These are phyloP conservation scores for Aureobasidium pullulans DNA, from an alignment of 2,329 filamentous ascomycete genomes.

Conservation along the genomic window DNA sequence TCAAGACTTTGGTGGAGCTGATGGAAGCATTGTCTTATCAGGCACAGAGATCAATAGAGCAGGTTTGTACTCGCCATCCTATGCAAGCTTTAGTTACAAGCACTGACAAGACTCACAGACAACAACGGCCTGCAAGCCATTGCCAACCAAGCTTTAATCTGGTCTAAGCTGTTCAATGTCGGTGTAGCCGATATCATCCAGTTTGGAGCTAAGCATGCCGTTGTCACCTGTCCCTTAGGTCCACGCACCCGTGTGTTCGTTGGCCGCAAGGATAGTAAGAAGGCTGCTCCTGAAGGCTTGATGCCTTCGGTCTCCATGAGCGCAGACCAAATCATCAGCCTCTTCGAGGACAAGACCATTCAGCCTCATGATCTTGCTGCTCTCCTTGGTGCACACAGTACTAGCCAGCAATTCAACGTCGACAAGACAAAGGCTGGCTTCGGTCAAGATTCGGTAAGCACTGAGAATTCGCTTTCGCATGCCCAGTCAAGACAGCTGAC, in stretches of 20 bases:
- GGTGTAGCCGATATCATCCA: slow-evolving; percentile 34
- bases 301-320: slow-evolving; percentile 28
- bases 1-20: slow-evolving; percentile 35
- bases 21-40: slow-evolving; percentile 40
- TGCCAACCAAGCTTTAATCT: slow-evolving; percentile 14
- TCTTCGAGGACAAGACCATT: slow-evolving; percentile 34
- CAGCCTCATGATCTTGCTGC: slow-evolving; percentile 31
- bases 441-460: slow-evolving; percentile 27
- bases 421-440: slow-evolving; percentile 26
- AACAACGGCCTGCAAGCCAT: slow-evolving; percentile 23
- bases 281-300: slow-evolving; percentile 28
- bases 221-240: slow-evolving; percentile 32
- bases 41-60: slow-evolving; percentile 32
- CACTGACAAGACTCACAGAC: slow-evolving; percentile 20
- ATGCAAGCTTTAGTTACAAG: not conserved
- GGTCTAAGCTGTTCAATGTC: slow-evolving; percentile 25
- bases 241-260: slow-evolving; percentile 32
- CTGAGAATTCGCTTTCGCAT: too few relatives aligned
- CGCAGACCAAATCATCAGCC: slow-evolving; percentile 28
- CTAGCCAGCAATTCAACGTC: slow-evolving; percentile 31
- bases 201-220: slow-evolving; percentile 31
- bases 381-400: slow-evolving; percentile 32
- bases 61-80: not conserved
- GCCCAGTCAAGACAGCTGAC: too few relatives aligned
- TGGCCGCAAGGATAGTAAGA: slow-evolving; percentile 31